Evolutionary conservation across 2,329 filamentous ascomycete genomes (phyloP).

Genomic region (Exophiala aquamarina): DNA sequence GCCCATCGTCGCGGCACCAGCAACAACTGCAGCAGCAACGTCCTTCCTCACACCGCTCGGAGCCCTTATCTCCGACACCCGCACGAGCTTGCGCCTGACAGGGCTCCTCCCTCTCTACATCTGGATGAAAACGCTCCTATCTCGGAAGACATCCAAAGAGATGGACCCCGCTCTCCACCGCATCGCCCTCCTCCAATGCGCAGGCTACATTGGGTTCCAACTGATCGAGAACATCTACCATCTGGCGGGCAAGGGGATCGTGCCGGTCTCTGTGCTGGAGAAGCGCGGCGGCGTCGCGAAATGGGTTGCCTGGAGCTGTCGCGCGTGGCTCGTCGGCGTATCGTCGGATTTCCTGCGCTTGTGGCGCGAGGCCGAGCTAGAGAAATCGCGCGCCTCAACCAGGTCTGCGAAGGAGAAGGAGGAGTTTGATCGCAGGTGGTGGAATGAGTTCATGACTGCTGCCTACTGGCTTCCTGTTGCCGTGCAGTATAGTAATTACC

Average conservation of each 20-base stretch:
- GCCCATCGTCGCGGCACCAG: slow-evolving; percentile 38
- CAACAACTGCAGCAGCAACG: slow-evolving; percentile 50
- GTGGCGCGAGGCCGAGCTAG: slow-evolving; percentile 41
- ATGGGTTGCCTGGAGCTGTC: slow-evolving; percentile 70
- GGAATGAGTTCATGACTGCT: slow-evolving; percentile 30
- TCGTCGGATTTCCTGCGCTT: slow-evolving; percentile 72
- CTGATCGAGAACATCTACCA: slow-evolving; percentile 80
- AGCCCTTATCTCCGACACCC: slow-evolving; percentile 52
- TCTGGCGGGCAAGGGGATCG: slow-evolving; percentile 69
- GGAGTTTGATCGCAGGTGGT: slow-evolving; percentile 31
- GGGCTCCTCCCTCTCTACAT: slow-evolving; percentile 73
- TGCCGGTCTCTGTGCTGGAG: slow-evolving; percentile 48
- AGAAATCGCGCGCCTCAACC: slow-evolving; percentile 20
- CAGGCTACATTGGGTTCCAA: slow-evolving; percentile 70
- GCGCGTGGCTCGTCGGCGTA: slow-evolving; percentile 79
- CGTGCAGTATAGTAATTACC: slow-evolving; percentile 72
- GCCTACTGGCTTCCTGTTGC: slow-evolving; percentile 73
- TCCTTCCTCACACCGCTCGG: slow-evolving; percentile 47
- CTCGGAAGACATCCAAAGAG: slow-evolving; percentile 29
- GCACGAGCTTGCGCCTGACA: slow-evolving; percentile 58
- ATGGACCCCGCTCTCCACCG: slow-evolving; percentile 46
- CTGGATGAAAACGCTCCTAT: slow-evolving; percentile 66
- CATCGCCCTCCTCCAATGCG: slow-evolving; percentile 68
- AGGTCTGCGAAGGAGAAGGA: slow-evolving; percentile 20
- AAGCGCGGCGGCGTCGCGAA: slow-evolving; percentile 50